Conservation (phyloP, 2,329 filamentous ascomycete genomes). For the Fusarium tupiense region DNA sequence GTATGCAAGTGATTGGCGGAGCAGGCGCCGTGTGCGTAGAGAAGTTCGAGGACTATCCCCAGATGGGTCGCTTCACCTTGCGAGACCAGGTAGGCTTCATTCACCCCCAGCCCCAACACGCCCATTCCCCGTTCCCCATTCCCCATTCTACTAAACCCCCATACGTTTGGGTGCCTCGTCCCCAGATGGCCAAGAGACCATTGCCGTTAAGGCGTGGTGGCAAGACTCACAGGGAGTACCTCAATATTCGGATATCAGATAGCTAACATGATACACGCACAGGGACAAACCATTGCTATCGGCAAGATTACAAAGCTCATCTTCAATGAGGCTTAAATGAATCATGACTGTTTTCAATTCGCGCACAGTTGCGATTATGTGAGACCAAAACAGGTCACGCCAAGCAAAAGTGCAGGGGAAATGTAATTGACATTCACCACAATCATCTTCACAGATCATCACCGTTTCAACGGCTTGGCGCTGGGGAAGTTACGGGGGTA, state of each 20-base stretch:
- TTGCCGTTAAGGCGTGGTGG: constrained; percentile 13
- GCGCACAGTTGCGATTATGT: not conserved
- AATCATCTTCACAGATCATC: constrained; percentile 26
- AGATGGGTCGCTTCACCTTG: constrained; percentile 90
- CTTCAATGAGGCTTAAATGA: constrained; percentile 48
- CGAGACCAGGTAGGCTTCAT: constrained; percentile 77
- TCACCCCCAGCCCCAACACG: constrained; percentile 16
- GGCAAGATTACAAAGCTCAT: constrained; percentile 97
- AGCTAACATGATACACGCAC: constrained; percentile 44
- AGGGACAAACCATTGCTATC: constrained; percentile 99
- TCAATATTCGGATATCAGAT: constrained; percentile 20
- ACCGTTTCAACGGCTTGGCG: constrained; percentile 19
- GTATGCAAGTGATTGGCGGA: constrained; percentile 86
- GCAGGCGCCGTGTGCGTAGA: constrained; percentile 92
- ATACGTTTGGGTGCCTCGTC: constrained; percentile 13
- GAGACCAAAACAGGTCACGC: constrained; percentile 8
- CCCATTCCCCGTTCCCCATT: not conserved
- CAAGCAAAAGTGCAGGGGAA: constrained; percentile 20
- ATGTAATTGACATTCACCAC: constrained; percentile 22
- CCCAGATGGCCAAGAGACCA: constrained; percentile 3
- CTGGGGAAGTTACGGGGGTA: not conserved
- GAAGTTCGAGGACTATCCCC: constrained; percentile 93
- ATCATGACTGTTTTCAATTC: constrained; percentile 28
- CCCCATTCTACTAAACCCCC: constrained; percentile 14
- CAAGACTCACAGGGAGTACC: constrained; percentile 8